A percentile compares a stretch with the other conserved stretches of the same genome.
Conservation (phyloP, 2,329 filamentous ascomycete species). For the Colletotrichum somersetense region DNA sequence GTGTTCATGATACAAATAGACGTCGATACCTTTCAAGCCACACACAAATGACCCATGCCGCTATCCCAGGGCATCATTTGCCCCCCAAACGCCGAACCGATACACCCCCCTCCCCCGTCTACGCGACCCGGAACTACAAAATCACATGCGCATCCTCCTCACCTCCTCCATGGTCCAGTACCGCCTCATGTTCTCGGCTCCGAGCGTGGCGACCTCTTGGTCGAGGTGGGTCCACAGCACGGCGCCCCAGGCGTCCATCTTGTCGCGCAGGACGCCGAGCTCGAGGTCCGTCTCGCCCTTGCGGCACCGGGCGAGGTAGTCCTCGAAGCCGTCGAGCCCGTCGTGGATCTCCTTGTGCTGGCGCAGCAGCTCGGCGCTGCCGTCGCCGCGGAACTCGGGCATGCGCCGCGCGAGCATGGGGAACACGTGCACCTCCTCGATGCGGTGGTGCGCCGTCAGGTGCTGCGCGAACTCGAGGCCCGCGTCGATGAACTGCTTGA, state of each 20-base stretch:
- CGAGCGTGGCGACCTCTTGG: conserved; percentile 82
- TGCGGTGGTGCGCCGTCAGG: conserved; percentile 82
- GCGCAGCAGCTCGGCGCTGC: conserved; percentile 70
- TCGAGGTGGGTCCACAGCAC: conserved; percentile 88
- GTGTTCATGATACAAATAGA: conserved; percentile 30
- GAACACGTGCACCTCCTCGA: conserved; percentile 87
- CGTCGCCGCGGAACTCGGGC: conserved; percentile 74
- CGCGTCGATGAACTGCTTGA: conserved; percentile 75
- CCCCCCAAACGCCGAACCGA: neutral
- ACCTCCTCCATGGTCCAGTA: conserved; percentile 87
- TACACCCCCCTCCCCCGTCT: neutral
- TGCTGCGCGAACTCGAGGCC: conserved; percentile 78
- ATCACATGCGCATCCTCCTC: conserved; percentile 74
- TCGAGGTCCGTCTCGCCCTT: conserved; percentile 72
- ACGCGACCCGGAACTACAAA: neutral
- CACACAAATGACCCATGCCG: neutral
- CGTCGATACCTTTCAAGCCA: neutral
- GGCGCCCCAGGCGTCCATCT: conserved; percentile 82
- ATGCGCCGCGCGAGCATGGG: conserved; percentile 81
- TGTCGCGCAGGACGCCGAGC: conserved; percentile 70
- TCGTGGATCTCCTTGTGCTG: conserved; percentile 86
- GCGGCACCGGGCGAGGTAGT: conserved; percentile 73
- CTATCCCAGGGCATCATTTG: neutral
- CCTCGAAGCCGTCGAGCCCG: conserved; percentile 76
- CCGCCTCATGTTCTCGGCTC: conserved; percentile 88